phyloP scores from a whole-genome alignment of 1,139 yeast genomes.

The Taphrina communis region DNA sequence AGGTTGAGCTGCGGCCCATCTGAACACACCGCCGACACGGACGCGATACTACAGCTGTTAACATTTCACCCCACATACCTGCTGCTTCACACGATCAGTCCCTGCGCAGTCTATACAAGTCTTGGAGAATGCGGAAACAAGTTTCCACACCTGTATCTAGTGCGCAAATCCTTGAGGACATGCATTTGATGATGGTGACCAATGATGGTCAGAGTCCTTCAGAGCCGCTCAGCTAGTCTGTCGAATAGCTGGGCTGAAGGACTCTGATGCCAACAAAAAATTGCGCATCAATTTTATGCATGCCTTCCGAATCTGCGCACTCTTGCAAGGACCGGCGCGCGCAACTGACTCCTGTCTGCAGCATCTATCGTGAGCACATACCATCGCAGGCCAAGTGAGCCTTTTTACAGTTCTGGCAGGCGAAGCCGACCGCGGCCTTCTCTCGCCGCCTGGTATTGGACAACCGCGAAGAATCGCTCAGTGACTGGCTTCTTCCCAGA shows the following conservation, averaged over 20 bases:
- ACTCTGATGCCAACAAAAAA: no score
- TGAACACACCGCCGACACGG: constrained; percentile 45
- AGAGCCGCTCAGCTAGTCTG: no score
- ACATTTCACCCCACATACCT: neutral
- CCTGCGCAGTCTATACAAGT: neutral
- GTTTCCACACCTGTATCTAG: neutral
- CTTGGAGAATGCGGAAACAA: no score
- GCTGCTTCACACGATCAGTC: no score
- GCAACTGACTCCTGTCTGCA: neutral
- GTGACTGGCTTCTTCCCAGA: constrained; percentile 13
- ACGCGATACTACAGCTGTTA: constrained; percentile 33
- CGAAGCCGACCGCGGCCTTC: constrained; percentile 42
- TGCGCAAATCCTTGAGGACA: neutral
- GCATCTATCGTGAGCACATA: constrained; percentile 22
- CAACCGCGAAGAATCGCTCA: constrained; percentile 8
- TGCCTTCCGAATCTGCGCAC: neutral
- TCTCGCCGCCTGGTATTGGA: constrained; percentile 39
- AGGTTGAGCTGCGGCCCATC: constrained; percentile 43
- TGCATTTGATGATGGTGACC: neutral
- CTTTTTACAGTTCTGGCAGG: constrained; percentile 44
- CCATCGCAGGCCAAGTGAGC: constrained; percentile 45
- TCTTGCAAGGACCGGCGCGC: neutral
- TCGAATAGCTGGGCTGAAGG: no score
- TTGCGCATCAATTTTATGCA: no score
- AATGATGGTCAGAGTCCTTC: neutral